Conservation (phyloP, 2,329 filamentous ascomycete genomes). For the Rugonectria rugulosa region DNA sequence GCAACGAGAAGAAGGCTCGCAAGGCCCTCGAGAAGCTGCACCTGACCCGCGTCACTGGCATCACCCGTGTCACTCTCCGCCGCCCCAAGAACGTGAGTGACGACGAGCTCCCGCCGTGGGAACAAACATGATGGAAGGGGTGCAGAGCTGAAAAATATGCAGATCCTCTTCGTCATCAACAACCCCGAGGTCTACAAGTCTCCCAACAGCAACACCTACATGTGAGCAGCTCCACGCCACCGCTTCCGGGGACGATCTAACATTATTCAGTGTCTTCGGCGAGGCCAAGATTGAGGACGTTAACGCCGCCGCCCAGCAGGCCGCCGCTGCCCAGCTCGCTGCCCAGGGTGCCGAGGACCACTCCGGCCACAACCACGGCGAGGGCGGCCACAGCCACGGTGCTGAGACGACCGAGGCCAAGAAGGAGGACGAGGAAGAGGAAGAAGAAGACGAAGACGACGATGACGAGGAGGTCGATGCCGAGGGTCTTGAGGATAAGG, state of each 20-base stretch:
- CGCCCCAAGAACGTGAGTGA: constrained; percentile 96
- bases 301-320: constrained; percentile 97
- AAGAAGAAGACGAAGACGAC: constrained; percentile 82
- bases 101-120: neutral
- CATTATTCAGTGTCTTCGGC: constrained; percentile 82
- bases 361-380: constrained; percentile 75
- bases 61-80: constrained; percentile 97
- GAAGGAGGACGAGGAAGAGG: constrained; percentile 80
- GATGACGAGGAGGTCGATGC: constrained; percentile 97
- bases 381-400: constrained; percentile 72
- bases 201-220: constrained; percentile 99
- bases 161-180: constrained; percentile 99
- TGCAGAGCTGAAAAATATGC: constrained; percentile 36
- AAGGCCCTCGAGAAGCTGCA: constrained; percentile 99
- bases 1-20: constrained; percentile 99
- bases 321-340: constrained; percentile 93
- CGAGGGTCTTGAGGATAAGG: constrained; percentile 94
- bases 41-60: constrained; percentile 93
- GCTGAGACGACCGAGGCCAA: constrained; percentile 69
- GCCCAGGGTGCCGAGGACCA: constrained; percentile 71
- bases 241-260: constrained; percentile 11
- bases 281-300: constrained; percentile 99
- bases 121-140: constrained; percentile 19
- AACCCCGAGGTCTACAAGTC: constrained; percentile 99
- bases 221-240: constrained; percentile 68